Conservation (phyloP, 2,329 filamentous ascomycete species). For the Phialocephala subalpina region DNA sequence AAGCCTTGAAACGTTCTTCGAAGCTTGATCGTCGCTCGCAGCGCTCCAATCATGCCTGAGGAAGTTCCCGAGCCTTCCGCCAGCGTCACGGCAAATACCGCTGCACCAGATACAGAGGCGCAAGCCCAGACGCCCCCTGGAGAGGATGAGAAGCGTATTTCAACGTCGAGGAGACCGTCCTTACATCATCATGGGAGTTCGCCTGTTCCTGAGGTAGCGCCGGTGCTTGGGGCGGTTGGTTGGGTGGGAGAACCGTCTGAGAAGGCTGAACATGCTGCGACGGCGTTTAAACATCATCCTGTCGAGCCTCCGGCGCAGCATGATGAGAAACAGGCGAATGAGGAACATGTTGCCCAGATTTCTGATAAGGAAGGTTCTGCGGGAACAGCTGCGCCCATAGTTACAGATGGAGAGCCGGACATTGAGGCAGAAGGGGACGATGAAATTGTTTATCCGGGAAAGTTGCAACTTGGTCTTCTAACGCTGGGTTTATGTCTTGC, state of each 20-base stretch:
- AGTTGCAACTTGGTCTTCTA: constrained; percentile 47
- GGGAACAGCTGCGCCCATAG: not conserved
- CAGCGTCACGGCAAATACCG: constrained; percentile 31
- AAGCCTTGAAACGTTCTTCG: not conserved
- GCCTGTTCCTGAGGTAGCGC: constrained; percentile 23
- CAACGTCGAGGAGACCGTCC: constrained; percentile 27
- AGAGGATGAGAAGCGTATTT: constrained; percentile 31
- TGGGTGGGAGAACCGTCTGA: constrained; percentile 25
- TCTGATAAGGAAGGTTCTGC: constrained; percentile 1
- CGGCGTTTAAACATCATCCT: constrained; percentile 23
- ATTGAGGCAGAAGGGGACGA: constrained; percentile 30
- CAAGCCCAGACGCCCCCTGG: constrained; percentile 10
- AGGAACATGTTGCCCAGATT: not conserved
- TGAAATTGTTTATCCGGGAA: constrained; percentile 38
- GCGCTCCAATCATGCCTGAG: constrained; percentile 31
- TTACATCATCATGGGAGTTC: constrained; percentile 22
- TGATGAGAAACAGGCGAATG: constrained; percentile 8
- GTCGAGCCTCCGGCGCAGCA: constrained; percentile 2
- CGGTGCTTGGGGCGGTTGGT: constrained; percentile 25
- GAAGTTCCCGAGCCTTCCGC: constrained; percentile 10
- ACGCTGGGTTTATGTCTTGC: constrained; percentile 55
- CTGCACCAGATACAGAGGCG: constrained; percentile 12
- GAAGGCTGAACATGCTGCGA: constrained; percentile 26
- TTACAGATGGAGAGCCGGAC: constrained; percentile 11
- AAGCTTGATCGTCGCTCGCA: constrained; percentile 12